A percentile compares a stretch with the other conserved stretches of the same genome.
Conservation (phyloP, 306 rosid genomes). For the Quercus robur region DNA sequence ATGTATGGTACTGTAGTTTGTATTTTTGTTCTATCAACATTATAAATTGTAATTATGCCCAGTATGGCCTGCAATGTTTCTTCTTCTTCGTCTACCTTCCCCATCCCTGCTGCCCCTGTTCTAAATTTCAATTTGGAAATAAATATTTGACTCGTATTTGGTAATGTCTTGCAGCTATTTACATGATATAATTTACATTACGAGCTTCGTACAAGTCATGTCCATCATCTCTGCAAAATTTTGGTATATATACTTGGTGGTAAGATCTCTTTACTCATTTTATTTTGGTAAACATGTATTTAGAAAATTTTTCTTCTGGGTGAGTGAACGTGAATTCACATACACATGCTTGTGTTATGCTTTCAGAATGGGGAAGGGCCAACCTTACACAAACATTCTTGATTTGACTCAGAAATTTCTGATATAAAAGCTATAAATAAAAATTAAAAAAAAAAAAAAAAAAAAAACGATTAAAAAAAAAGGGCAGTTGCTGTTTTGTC, state of each 20-base stretch:
- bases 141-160: constrained; percentile 10
- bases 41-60: neutral
- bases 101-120: too few relatives aligned
- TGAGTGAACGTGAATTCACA: neutral
- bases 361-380: neutral
- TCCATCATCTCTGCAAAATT: constrained; percentile 91
- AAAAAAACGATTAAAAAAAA: neutral
- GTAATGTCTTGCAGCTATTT: constrained; percentile 60
- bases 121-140: neutral
- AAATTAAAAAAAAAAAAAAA: neutral
- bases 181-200: constrained; percentile 85
- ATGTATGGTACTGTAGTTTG: too few relatives aligned
- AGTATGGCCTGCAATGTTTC: neutral
- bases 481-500: neutral
- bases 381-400: neutral
- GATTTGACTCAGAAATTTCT: neutral
- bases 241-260: constrained; percentile 85
- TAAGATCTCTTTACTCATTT: constrained; percentile 32
- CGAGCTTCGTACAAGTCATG: constrained; percentile 89
- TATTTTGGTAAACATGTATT: constrained; percentile 9
- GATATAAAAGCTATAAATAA: neutral
- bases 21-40: neutral
- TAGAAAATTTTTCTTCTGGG: neutral
- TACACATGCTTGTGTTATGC: neutral
- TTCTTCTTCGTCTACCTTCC: neutral